Conservation (phyloP, 306 rosid species). For the Citrullus colocynthis region DNA sequence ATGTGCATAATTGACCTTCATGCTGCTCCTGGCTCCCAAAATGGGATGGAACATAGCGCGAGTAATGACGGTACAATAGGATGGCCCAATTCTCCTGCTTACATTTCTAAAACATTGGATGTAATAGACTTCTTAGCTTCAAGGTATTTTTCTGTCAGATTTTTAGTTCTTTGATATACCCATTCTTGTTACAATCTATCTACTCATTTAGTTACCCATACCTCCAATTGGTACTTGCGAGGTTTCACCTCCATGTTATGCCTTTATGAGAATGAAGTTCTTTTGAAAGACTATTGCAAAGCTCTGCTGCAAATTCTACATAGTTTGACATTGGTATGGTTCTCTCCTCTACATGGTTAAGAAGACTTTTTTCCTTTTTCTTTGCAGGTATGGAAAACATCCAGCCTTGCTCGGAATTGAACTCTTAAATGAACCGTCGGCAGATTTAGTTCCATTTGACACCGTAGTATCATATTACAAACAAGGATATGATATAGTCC, state of each 20-base stretch:
- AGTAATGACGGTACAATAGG: slow-evolving; percentile 74
- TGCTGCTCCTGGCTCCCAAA: slow-evolving; percentile 91
- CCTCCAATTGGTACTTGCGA: not conserved
- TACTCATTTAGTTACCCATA: not conserved
- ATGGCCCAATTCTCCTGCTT: slow-evolving; percentile 49
- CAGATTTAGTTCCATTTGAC: slow-evolving; percentile 51
- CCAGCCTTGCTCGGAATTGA: slow-evolving; percentile 79
- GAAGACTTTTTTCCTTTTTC: not conserved
- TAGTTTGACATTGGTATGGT: not conserved
- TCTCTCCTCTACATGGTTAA: not conserved
- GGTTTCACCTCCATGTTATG: not conserved
- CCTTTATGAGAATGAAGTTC: not conserved
- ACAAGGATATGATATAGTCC: slow-evolving; percentile 70
- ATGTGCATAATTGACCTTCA: slow-evolving; percentile 91
- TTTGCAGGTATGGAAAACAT: slow-evolving; percentile 59
- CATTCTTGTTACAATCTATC: not conserved
- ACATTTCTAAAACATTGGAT: slow-evolving; percentile 48
- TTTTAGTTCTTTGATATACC: not conserved
- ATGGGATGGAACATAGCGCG: slow-evolving; percentile 90
- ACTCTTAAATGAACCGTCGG: slow-evolving; percentile 85
- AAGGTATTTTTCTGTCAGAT: slow-evolving; percentile 32
- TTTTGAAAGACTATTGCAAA: not conserved
- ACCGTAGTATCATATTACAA: slow-evolving; percentile 51
- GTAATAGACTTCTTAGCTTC: slow-evolving; percentile 74
- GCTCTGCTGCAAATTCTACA: not conserved